phyloP scores from a whole-genome alignment of 768 basidiomycete species.

The Boletales sp. region DNA sequence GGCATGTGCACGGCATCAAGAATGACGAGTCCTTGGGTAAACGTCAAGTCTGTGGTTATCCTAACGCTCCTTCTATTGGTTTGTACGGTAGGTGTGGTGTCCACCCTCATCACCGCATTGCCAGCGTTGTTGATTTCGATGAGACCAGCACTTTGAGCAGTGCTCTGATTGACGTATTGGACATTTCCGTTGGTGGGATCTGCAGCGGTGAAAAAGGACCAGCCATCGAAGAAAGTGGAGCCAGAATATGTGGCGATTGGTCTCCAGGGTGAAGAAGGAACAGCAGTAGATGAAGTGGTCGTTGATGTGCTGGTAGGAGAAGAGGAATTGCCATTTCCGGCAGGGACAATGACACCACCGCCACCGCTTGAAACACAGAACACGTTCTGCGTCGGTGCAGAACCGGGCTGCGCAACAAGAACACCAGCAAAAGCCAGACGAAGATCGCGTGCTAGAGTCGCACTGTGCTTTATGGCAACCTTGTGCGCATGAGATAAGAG shows the following conservation, averaged over 20 bases:
- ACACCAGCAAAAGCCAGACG: constrained; percentile 60
- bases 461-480: constrained; percentile 55
- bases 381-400: constrained; percentile 26
- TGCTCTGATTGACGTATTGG: constrained; percentile 58
- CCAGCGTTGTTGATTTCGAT: constrained; percentile 64
- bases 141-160: constrained; percentile 59
- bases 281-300: constrained; percentile 16
- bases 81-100: constrained; percentile 74
- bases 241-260: constrained; percentile 60
- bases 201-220: constrained; percentile 61
- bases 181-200: constrained; percentile 82
- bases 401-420: constrained; percentile 40
- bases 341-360: constrained; percentile 18
- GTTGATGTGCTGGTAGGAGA: constrained; percentile 25
- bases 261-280: constrained; percentile 53
- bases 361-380: constrained; percentile 33
- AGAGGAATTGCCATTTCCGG: constrained; percentile 16
- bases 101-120: constrained; percentile 84
- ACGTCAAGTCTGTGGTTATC: constrained; percentile 59
- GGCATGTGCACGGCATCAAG: constrained; percentile 90
- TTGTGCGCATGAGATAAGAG: constrained; percentile 48
- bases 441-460: constrained; percentile 63
- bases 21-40: constrained; percentile 67
- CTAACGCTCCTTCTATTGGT: constrained; percentile 73
- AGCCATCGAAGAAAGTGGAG: constrained; percentile 75